Evolutionary conservation across 129 eudicot genomes (phyloP), one percentile per base, ranked within the genome.

Genomic region (Glebionis coronaria): DNA sequence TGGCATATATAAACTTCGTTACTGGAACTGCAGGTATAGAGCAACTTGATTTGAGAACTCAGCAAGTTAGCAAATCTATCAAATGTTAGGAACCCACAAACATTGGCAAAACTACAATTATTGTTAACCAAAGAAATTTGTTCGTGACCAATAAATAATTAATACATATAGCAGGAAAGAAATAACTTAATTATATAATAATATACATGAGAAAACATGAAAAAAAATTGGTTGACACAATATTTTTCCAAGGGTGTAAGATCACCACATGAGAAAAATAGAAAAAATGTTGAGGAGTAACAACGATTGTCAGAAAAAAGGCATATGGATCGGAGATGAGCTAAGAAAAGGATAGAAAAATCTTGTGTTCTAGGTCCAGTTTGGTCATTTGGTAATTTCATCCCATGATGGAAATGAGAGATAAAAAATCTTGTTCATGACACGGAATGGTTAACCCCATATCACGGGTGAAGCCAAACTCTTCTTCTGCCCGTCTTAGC

Each of bases 361-460:
- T 59, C 60, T 61, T 71, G 38, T 62, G 56, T 35, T 38, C 42
- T 7, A 3, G 19, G 23, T 54, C 35, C 15, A 35, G 44, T 55
- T 18, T 15, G n/a, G 55, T 23, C 38, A 14, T 50, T n/a, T n/a
- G n/a, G 61, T 38, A 40, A 19, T 61, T 67, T 76, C 71, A 79
- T 60, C 74, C 62, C 42, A 78, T 63, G 25, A 79, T 8, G 6
- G 85, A 73, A 31, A 78, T 51, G 16, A 86, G 45, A 67, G 88
- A 82, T 70, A 74, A 69, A 44, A 86, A 86, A 68, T 68, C 85
- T 4, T 73, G 67, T 80, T 85, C 85, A 12, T 73, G 75, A 61
- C 95, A 87, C 69, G 95, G 95, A 75, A 87, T 68, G 66, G 83
- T 87, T 19, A 87, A 49, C 44, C 95, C 95, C 81, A 73, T 84